Evolutionary conservation across 768 basidiomycete genomes (phyloP).

Genomic region (Suillus tomentosus): DNA sequence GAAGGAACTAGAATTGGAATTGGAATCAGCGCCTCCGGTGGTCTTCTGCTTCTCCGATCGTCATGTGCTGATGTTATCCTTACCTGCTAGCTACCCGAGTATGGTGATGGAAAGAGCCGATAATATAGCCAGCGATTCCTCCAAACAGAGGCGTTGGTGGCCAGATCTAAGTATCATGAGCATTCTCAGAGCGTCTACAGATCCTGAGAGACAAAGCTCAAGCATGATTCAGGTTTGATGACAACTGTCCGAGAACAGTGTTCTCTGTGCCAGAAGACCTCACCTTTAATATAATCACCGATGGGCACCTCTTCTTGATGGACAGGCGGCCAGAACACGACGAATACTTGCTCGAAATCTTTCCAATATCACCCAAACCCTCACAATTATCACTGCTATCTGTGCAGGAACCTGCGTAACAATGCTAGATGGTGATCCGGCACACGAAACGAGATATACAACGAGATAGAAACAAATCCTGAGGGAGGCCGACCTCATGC

Average conservation of each 20-base stretch:
- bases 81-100: conserved; percentile 36
- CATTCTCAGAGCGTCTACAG: background rate
- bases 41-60: conserved; percentile 23
- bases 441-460: conserved; percentile 24
- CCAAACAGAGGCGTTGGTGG: conserved; percentile 78
- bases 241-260: too few relatives aligned
- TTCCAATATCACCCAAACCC: too few relatives aligned
- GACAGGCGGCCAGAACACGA: too few relatives aligned
- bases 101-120: conserved; percentile 51
- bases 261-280: too few relatives aligned
- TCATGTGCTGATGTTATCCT: conserved; percentile 37
- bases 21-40: conserved; percentile 15
- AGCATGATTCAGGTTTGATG: too few relatives aligned
- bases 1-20: background rate
- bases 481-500: conserved; percentile 14
- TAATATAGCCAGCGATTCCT: conserved; percentile 62
- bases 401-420: conserved; percentile 41
- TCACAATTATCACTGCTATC: conserved; percentile 49
- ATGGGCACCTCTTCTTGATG: too few relatives aligned
- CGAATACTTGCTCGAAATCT: conserved; percentile 58
- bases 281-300: too few relatives aligned
- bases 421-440: conserved; percentile 17
- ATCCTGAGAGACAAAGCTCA: too few relatives aligned
- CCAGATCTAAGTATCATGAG: conserved; percentile 59
- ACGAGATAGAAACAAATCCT: conserved; percentile 24